Base-by-base conservation (phyloP, 345 rosid genomes). In the Lepidium africanum region DNA sequence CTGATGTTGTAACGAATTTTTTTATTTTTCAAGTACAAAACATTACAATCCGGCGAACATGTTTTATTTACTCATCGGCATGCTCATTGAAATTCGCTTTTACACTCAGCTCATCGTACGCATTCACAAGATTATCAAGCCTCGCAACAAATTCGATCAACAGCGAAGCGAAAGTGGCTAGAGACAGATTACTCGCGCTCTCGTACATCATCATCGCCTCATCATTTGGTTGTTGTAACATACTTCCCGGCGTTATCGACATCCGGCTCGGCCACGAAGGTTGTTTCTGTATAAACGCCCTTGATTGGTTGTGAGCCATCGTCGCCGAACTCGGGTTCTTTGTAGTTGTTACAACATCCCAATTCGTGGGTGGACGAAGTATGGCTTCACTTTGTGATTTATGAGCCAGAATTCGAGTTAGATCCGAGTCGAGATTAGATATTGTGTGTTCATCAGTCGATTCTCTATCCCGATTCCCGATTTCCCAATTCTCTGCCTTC, bases 101-200 rank as follows among this genome's bases (percentile, higher is more conserved):
- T 27, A 72, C 78, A 56, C 98, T 77, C 43, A 89, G 66, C 56
- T 87, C 91, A 57, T 87, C 80, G 37, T 86, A 92, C 1, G 86
- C 65, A 12, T 81, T 80, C 1, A 90, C 96, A 11, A 92, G 74
- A 70, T 86, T 82, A 51, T 81, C 83, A 9, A 90, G 81, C 77
- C 96, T 81, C 15, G 96, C 96, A 13, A 92, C 96, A 49, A 87
- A 86, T 70, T 92, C 98, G 2, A 90, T 90, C 74, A 90, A 52
- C 15, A 85, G 76, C 1, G 98, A 92, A 17, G 91, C 65, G 70
- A 92, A 92, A 10, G 98, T 92, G 1, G 93, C 98, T 16, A 92
- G 70, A 13, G 96, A 87, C 76, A 87, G 56, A 16, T 88, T 87
- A 30, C 96, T 87, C 3, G 96, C 96, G 63, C 87, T 87, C 76